These are phyloP conservation scores for Cladophialophora carrionii DNA, from an alignment of 2,329 filamentous ascomycete species.

Conservation along the genomic window DNA sequence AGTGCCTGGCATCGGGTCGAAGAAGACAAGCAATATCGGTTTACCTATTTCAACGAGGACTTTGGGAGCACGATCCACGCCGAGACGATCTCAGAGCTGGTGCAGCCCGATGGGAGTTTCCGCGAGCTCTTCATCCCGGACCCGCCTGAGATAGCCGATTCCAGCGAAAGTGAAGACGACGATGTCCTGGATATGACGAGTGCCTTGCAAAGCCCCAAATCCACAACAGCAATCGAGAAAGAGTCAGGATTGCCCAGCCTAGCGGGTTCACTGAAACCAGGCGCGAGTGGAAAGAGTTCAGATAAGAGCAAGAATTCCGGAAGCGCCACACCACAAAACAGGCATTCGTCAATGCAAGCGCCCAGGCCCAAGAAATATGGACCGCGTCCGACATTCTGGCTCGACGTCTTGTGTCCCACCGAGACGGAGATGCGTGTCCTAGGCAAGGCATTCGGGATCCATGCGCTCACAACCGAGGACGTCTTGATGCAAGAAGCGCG, in stretches of 20 bases:
- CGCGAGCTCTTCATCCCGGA: conserved; percentile 89
- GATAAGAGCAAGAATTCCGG: conserved; percentile 27
- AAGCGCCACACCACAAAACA: conserved; percentile 54
- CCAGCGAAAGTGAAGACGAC: conserved; percentile 68
- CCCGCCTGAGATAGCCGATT: conserved; percentile 73
- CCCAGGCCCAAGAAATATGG: conserved; percentile 65
- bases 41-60: conserved; percentile 98
- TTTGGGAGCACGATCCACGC: conserved; percentile 95
- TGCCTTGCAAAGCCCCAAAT: conserved; percentile 32
- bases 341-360: conserved; percentile 20
- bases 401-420: conserved; percentile 87
- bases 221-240: conserved; percentile 1
- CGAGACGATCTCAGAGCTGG: conserved; percentile 88
- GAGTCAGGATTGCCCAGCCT: conserved; percentile 14
- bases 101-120: conserved; percentile 83
- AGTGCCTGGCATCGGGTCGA: conserved; percentile 83
- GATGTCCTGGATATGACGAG: conserved; percentile 21
- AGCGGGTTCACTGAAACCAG: conserved; percentile 16
- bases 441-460: conserved; percentile 90
- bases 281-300: conserved; percentile 23
- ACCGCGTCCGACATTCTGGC: conserved; percentile 92
- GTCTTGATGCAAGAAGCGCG: conserved; percentile 97
- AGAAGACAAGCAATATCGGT: conserved; percentile 88
- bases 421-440: conserved; percentile 95
- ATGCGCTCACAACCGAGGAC: conserved; percentile 92